Conservation (phyloP, 2,329 filamentous ascomycete species). For the Fusarium subglutinans region DNA sequence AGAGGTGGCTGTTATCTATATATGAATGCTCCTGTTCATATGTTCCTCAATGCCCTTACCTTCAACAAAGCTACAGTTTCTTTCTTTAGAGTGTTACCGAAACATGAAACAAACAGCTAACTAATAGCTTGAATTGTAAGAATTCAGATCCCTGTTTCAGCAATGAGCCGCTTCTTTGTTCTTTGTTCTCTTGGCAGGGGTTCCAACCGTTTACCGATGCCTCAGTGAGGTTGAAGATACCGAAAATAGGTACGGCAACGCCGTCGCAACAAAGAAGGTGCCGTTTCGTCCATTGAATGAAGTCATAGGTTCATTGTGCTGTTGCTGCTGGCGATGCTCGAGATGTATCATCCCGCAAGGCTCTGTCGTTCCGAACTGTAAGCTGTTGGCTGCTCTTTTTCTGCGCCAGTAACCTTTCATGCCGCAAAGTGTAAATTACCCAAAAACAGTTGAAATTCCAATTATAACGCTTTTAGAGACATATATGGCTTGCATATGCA, state of each 20-base stretch:
- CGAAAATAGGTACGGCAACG: background rate
- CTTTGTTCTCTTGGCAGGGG: slow-evolving; percentile 20
- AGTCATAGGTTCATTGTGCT: background rate
- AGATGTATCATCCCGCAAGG: background rate
- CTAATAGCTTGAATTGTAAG: no score
- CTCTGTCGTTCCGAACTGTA: background rate
- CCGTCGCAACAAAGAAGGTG: background rate
- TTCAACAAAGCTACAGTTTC: background rate
- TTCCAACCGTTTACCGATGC: background rate
- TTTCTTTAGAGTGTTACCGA: slow-evolving; percentile 8
- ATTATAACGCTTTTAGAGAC: fast-evolving
- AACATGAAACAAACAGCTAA: background rate
- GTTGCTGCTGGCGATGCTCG: background rate
- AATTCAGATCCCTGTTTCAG: background rate
- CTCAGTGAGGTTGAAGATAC: background rate
- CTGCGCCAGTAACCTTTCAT: background rate
- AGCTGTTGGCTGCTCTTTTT: background rate
- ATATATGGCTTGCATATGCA: background rate
- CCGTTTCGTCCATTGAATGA: fast-evolving
- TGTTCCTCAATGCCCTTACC: background rate
- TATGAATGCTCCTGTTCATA: background rate
- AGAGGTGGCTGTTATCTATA: background rate
- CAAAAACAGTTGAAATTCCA: background rate
- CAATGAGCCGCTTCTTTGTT: slow-evolving; percentile 6
- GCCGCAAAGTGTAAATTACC: background rate